Conservation (phyloP, 108 stramenopile genomes). For the Mediolabrus comicus region DNA sequence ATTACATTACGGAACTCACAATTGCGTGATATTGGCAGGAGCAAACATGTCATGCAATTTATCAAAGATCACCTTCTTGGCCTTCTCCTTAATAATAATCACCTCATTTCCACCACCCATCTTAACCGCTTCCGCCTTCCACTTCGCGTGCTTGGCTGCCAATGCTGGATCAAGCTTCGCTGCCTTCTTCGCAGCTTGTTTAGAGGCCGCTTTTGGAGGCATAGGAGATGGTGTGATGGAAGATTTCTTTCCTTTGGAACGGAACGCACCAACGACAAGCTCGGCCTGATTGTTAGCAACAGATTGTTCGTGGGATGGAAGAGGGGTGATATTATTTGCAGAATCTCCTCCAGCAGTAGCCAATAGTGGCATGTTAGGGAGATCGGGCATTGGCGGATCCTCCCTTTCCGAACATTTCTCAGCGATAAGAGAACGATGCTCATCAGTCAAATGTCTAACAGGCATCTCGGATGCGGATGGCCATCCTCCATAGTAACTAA, state of each 20-base stretch:
- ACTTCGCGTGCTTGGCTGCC: constrained; percentile 52
- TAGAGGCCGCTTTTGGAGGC: constrained; percentile 21
- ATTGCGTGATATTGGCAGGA: constrained; percentile 80
- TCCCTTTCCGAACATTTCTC: constrained; percentile 54
- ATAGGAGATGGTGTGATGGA: constrained; percentile 36
- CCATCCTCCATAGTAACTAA: constrained; percentile 65
- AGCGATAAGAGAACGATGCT: constrained; percentile 51
- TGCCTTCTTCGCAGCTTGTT: not conserved
- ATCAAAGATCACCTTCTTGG: constrained; percentile 77
- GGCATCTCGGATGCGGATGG: constrained; percentile 56
- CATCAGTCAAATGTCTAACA: constrained; percentile 47
- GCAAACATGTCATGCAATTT: constrained; percentile 61
- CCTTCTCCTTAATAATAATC: constrained; percentile 69
- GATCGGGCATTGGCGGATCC: constrained; percentile 51
- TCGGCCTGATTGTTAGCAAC: constrained; percentile 23
- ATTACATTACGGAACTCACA: constrained; percentile 51
- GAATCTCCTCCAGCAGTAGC: constrained; percentile 16
- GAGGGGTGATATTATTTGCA: constrained; percentile 46
- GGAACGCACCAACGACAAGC: constrained; percentile 27
- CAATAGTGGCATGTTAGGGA: constrained; percentile 27
- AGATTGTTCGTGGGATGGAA: constrained; percentile 24
- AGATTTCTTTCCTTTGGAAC: not conserved
- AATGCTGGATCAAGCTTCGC: not conserved
- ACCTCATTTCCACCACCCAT: constrained; percentile 62
- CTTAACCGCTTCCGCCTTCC: constrained; percentile 69